Evolutionary conservation across 2,329 filamentous ascomycete species (phyloP).

Genomic region (Hymenoscyphus linearis): DNA sequence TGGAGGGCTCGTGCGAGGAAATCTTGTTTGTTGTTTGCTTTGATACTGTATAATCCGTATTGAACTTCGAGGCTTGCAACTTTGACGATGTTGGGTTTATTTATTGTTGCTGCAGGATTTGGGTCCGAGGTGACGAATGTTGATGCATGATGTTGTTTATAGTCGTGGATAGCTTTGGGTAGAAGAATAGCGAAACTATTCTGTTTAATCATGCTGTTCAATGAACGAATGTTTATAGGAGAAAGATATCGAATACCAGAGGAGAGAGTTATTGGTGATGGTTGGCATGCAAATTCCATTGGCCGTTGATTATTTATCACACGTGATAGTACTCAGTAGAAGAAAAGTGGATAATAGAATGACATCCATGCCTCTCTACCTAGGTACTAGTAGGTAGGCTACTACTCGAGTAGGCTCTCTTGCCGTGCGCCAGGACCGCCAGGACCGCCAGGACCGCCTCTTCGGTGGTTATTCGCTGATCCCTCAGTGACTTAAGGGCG

Average conservation of each 20-base stretch:
- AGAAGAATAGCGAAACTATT: not conserved
- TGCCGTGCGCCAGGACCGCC: not conserved
- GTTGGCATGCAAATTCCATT: not conserved
- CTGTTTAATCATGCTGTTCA: not conserved
- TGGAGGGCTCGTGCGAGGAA: no score
- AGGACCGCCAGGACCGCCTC: no score
- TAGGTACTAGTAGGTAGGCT: no score
- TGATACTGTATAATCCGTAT: no score
- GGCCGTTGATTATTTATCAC: not conserved
- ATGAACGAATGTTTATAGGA: not conserved
- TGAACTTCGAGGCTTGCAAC: no score
- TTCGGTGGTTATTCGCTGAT: not conserved
- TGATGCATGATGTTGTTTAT: no score
- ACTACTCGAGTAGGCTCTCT: no score
- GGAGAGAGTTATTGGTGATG: not conserved
- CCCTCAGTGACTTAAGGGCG: not conserved
- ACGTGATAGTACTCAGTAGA: not conserved
- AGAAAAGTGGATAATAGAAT: not conserved
- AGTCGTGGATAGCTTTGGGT: not conserved
- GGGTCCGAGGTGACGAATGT: no score
- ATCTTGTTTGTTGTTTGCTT: no score
- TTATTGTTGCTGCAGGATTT: no score
- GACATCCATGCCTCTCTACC: not conserved
- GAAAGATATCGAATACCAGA: not conserved
- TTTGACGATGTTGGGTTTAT: no score